Evolutionary conservation across 2,329 filamentous ascomycete genomes (phyloP), one percentile per base, ranked within the genome.

Genomic region (Ascochyta viciae-villosae): DNA sequence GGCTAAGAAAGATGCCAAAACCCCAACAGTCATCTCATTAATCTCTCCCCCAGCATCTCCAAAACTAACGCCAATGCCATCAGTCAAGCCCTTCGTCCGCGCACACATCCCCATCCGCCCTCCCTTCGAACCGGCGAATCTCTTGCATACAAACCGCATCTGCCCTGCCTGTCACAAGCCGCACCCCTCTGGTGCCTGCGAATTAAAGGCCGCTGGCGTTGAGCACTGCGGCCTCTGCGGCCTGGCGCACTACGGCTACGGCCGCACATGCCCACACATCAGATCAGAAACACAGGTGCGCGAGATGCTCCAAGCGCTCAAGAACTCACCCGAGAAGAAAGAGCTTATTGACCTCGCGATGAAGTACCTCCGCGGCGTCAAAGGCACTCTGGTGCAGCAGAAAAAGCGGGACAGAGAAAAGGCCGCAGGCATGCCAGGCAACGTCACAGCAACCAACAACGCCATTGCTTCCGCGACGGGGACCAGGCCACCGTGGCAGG

Each of bases 141-240:
- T 55, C 38, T 50, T 60, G 1, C 58, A 58, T 23, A 64, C 64
- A 19, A 50, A 54, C 9, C 53, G 48, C 10, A 35, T 64, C 19
- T 90, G 88, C 63, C 70, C 77, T 2, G 83, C 82, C 12, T 90
- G 87, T 71, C 72, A 74, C 34, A 75, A 77, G 22, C 56, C 65
- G n/a, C 88, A 90, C 68, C 71, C 78, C 1, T 68, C 76, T 12
- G 87, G 87, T n/a, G 78, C 80, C 38, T 90, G 88, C 66, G 83
- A 83, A 9, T 75, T 89, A 29, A 88, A 87, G 68, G 61, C 80
- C 5, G 82, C 83, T 8, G 85, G 85, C 2, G 78, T 82, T 2
- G 86, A 89, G 64, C 75, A 82, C 62, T 91, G 88, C 71, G 82
- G 82, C 6, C 80, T 89, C 55, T 91, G 88, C 68, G 74, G 74